Evolutionary conservation across 2,329 filamentous ascomycete genomes (phyloP).

Genomic region (Aphanoascus verrucosus): DNA sequence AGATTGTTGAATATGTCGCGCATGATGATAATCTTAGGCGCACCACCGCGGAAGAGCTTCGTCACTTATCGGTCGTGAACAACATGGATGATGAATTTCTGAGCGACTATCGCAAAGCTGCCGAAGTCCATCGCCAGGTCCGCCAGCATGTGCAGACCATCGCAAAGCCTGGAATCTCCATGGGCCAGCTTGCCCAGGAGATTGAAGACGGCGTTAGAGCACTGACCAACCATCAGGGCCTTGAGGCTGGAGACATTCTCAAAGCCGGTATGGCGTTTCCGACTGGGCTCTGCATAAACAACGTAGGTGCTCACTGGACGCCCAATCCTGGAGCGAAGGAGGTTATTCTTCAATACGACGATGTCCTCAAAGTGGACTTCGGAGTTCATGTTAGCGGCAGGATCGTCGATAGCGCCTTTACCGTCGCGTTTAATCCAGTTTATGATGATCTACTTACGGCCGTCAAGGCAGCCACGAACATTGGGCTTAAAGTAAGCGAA

Average conservation of each 20-base stretch:
- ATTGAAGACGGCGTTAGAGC: constrained; percentile 47
- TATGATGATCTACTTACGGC: constrained; percentile 66
- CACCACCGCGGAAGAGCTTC: constrained; percentile 40
- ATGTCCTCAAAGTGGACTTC: constrained; percentile 76
- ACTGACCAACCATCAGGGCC: constrained; percentile 41
- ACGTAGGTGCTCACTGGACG: constrained; percentile 47
- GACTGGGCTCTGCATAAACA: constrained; percentile 45
- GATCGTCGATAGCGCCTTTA: constrained; percentile 75
- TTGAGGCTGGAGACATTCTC: constrained; percentile 43
- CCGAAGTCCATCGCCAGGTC: constrained; percentile 47
- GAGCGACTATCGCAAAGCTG: constrained; percentile 46
- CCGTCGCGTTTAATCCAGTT: constrained; percentile 60
- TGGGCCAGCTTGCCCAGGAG: constrained; percentile 42
- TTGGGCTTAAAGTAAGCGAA: constrained; percentile 35
- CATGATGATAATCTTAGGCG: constrained; percentile 30
- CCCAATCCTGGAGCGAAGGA: constrained; percentile 54
- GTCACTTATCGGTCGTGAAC: constrained; percentile 29
- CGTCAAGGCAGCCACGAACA: constrained; percentile 64
- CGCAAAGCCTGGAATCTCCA: constrained; percentile 41
- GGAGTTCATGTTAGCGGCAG: constrained; percentile 70
- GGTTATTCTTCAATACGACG: constrained; percentile 56
- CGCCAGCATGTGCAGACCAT: constrained; percentile 41
- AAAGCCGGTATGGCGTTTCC: constrained; percentile 47
- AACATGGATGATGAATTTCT: constrained; percentile 39
- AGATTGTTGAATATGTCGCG: constrained; percentile 34